Percentiles rank a stretch among this genome's conserved stretches.
Conservation (phyloP, 805 yeast species). For the Priceomyces castillae region DNA sequence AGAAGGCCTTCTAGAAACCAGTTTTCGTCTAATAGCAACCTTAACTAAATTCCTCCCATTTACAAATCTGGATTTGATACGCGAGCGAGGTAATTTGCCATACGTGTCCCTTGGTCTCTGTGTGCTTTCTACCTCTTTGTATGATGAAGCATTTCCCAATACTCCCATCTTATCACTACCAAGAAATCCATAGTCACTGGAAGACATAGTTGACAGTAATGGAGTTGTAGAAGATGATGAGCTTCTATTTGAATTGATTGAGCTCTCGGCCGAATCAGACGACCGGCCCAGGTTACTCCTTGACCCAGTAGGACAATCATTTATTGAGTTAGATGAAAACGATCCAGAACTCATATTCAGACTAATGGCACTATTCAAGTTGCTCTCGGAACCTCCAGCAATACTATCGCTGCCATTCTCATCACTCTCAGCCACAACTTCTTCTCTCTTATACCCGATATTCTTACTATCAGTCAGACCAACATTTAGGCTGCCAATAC, state of each 20-base stretch:
- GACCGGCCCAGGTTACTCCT: neutral
- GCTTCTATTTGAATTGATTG: too few relatives aligned
- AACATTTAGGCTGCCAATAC: neutral
- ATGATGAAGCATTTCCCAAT: neutral
- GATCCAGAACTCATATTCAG: neutral
- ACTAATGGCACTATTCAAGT: neutral
- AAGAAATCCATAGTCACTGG: neutral
- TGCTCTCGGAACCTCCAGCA: neutral
- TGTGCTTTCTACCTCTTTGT: neutral
- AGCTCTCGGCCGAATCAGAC: neutral
- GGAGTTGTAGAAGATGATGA: too few relatives aligned
- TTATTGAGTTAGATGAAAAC: neutral
- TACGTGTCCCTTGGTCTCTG: neutral
- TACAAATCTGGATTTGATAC: conserved; percentile 5
- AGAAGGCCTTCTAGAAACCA: conserved; percentile 4
- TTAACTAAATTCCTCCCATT: conserved; percentile 5
- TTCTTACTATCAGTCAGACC: neutral
- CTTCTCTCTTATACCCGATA: neutral
- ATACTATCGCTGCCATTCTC: too few relatives aligned
- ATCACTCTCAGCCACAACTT: neutral
- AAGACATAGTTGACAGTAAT: too few relatives aligned
- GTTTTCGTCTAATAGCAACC: conserved; percentile 8
- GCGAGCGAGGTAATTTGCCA: conserved; percentile 5
- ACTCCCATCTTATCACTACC: neutral
- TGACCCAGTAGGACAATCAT: neutral